Percentiles rank a stretch among this genome's conserved stretches.
phyloP scores from a whole-genome alignment of 83 land plant genomes.

The Picea mariana region DNA sequence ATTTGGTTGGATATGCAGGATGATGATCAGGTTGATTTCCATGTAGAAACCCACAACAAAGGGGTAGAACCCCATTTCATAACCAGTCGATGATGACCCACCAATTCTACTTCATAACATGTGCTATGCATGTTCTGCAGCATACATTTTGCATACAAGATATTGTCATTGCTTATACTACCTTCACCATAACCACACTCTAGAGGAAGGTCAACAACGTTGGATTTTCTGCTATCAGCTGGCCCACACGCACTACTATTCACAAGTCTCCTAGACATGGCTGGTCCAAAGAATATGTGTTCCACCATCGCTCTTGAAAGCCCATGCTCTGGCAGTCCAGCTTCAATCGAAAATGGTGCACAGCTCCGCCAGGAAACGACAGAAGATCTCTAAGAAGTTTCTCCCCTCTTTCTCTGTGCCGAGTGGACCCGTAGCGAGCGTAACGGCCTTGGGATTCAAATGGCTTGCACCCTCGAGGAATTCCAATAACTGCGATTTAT shows the following conservation, averaged over 20 bases:
- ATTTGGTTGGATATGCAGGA: too few species aligned
- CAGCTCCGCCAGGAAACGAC: slow-evolving; percentile 16
- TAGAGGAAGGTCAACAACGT: neutral
- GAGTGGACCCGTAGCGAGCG: slow-evolving; percentile 29
- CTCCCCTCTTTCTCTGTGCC: slow-evolving; percentile 32
- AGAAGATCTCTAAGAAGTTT: slow-evolving; percentile 31
- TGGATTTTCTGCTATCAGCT: neutral
- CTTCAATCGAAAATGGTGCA: too few species aligned
- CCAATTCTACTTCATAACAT: too few species aligned
- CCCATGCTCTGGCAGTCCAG: too few species aligned
- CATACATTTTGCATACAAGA: neutral
- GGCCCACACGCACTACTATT: neutral
- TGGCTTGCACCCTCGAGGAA: neutral
- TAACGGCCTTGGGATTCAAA: too few species aligned
- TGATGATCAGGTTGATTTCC: too few species aligned
- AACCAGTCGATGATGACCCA: too few species aligned
- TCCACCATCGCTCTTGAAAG: too few species aligned
- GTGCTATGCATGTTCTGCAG: too few species aligned
- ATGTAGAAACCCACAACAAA: too few species aligned
- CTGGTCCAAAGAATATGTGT: too few species aligned
- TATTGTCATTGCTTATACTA: neutral
- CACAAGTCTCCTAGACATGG: slow-evolving; percentile 24
- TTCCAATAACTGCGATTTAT: neutral
- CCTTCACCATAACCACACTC: neutral
- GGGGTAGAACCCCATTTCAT: too few species aligned